Evolutionary conservation across 371 early-diverging fungal genomes (phyloP).

Genomic region (Mortierella polycephala): DNA sequence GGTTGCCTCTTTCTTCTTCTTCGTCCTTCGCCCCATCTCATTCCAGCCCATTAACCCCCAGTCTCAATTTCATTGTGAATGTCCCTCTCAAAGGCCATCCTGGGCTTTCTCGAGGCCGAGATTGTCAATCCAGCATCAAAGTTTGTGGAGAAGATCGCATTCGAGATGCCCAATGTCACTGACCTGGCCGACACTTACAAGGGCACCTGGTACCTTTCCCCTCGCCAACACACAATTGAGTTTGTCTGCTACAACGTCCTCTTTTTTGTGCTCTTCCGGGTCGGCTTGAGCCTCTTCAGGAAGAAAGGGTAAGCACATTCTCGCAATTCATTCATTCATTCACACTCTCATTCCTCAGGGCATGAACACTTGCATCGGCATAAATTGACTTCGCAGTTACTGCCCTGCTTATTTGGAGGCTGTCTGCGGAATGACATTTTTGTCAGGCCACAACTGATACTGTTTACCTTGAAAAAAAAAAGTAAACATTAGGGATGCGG

Average conservation of each 20-base stretch:
- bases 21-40: background rate
- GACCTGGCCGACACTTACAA: slow-evolving; percentile 52
- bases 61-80: slow-evolving; percentile 1
- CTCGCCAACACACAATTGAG: slow-evolving; percentile 51
- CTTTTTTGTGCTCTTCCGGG: slow-evolving; percentile 41
- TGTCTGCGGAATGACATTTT: no score
- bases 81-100: slow-evolving; percentile 27
- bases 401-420: no score
- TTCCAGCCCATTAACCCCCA: background rate
- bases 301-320: slow-evolving; percentile 40
- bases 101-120: slow-evolving; percentile 36
- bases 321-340: background rate
- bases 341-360: no score
- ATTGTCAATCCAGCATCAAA: slow-evolving; percentile 43
- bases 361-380: no score
- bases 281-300: slow-evolving; percentile 30
- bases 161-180: slow-evolving; percentile 51
- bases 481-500: no score
- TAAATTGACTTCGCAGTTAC: no score
- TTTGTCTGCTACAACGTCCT: slow-evolving; percentile 51
- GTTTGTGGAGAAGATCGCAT: slow-evolving; percentile 43
- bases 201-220: slow-evolving; percentile 54
- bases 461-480: no score
- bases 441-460: no score
- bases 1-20: background rate